Evolutionary conservation across 2,329 filamentous ascomycete genomes (phyloP).

Genomic region (Arthrinium phaeospermum): DNA sequence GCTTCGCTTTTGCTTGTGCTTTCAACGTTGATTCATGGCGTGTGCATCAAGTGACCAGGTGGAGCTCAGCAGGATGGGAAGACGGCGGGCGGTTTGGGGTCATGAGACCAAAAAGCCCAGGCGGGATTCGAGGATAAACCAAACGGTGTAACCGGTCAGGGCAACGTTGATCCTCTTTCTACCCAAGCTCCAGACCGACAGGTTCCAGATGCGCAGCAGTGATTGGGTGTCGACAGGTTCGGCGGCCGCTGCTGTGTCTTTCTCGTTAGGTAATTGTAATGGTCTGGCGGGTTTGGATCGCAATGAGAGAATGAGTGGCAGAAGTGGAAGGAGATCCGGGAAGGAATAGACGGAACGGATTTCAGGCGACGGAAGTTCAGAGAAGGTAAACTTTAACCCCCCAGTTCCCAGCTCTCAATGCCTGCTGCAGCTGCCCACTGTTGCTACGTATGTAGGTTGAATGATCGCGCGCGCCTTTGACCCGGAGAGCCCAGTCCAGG

Average conservation of each 20-base stretch:
- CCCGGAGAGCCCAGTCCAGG: background rate
- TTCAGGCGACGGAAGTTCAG: conserved; percentile 13
- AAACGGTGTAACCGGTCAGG: conserved; percentile 6
- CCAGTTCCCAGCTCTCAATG: background rate
- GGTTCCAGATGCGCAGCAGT: background rate
- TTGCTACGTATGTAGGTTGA: conserved; percentile 5
- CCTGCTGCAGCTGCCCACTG: conserved; percentile 6
- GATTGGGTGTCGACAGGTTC: background rate
- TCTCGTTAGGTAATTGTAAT: conserved; percentile 13
- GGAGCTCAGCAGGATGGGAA: conserved; percentile 14
- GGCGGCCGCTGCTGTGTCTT: background rate
- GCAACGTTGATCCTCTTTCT: conserved; percentile 17
- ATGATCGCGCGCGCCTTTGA: conserved; percentile 16
- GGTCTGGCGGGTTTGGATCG: background rate
- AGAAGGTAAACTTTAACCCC: conserved; percentile 12
- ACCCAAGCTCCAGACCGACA: background rate
- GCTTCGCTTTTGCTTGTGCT: background rate
- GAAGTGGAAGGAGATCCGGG: conserved; percentile 6
- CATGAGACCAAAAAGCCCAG: conserved; percentile 20
- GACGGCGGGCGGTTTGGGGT: conserved; percentile 10
- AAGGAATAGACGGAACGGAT: conserved; percentile 17
- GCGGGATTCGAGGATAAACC: conserved; percentile 9
- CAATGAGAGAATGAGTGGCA: background rate
- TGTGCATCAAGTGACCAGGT: conserved; percentile 19
- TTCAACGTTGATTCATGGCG: conserved; percentile 19